Conservation (phyloP, 345 rosid species). For the Camelina neglecta region DNA sequence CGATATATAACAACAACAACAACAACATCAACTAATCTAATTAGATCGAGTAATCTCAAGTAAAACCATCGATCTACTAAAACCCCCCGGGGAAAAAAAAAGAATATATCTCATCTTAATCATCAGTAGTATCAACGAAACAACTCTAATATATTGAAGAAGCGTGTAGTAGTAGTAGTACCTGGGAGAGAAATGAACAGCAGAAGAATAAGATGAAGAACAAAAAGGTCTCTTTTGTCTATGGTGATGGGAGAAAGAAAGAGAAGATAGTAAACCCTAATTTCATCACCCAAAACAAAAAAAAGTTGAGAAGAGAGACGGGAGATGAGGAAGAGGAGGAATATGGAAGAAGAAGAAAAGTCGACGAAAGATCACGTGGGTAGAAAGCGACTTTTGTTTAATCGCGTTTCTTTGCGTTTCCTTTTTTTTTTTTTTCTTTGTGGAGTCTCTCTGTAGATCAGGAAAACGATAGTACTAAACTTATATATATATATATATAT, state of each 20-base stretch:
- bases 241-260: constrained; percentile 4
- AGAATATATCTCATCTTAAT: background rate
- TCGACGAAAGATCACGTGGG: constrained; percentile 47
- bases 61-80: constrained; percentile 29
- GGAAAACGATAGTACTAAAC: background rate
- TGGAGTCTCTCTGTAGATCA: constrained; percentile 47
- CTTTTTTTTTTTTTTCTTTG: background rate
- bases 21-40: background rate
- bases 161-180: constrained; percentile 1
- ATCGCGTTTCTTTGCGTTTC: constrained; percentile 36
- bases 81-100: background rate
- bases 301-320: constrained; percentile 7
- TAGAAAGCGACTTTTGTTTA: constrained; percentile 45
- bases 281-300: constrained; percentile 30
- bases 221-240: constrained; percentile 5
- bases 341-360: constrained; percentile 35
- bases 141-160: background rate
- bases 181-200: constrained; percentile 33
- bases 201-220: background rate
- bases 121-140: background rate
- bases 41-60: constrained; percentile 24
- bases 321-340: constrained; percentile 27
- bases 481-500: no score
- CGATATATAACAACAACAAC: no score
- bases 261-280: constrained; percentile 39